A percentile compares a stretch with the other conserved stretches of the same genome.
These are phyloP conservation scores for Fusarium buxicola DNA, from an alignment of 2,329 filamentous ascomycete genomes.

Conservation along the genomic window DNA sequence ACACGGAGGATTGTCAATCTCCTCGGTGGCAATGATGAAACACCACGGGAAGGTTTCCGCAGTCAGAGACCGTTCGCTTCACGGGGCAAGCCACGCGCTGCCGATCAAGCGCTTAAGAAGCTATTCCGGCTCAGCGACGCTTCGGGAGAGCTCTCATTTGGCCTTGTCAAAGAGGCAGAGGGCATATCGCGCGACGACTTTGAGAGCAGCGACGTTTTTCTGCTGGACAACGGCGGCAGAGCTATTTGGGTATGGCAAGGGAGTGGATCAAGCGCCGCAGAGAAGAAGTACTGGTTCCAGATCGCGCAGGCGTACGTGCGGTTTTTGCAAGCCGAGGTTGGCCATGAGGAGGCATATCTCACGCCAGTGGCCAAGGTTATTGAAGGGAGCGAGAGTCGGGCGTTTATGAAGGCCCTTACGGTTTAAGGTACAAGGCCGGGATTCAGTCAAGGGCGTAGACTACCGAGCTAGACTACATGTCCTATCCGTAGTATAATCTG, in stretches of 20 bases:
- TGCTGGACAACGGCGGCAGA: conserved; percentile 68
- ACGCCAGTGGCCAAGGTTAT: conserved; percentile 68
- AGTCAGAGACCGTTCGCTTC: conserved; percentile 56
- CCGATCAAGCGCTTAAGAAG: conserved; percentile 50
- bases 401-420: conserved; percentile 62
- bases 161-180: conserved; percentile 67
- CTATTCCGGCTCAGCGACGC: conserved; percentile 74
- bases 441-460: conserved; percentile 18
- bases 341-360: conserved; percentile 53
- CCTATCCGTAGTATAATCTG: conserved; percentile 31
- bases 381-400: conserved; percentile 65
- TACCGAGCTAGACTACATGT: conserved; percentile 31
- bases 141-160: conserved; percentile 67
- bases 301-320: conserved; percentile 68
- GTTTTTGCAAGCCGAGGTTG: conserved; percentile 51
- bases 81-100: conserved; percentile 30
- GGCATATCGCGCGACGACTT: conserved; percentile 61
- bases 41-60: conserved; percentile 54
- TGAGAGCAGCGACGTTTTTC: conserved; percentile 70
- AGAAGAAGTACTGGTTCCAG: conserved; percentile 70
- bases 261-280: conserved; percentile 64
- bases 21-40: conserved; percentile 61
- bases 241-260: conserved; percentile 77
- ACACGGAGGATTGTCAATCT: conserved; percentile 66
- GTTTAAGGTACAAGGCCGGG: no score